Base-by-base conservation (phyloP, 1,284 basidiomycete species). In the Sutorius eximius region DNA sequence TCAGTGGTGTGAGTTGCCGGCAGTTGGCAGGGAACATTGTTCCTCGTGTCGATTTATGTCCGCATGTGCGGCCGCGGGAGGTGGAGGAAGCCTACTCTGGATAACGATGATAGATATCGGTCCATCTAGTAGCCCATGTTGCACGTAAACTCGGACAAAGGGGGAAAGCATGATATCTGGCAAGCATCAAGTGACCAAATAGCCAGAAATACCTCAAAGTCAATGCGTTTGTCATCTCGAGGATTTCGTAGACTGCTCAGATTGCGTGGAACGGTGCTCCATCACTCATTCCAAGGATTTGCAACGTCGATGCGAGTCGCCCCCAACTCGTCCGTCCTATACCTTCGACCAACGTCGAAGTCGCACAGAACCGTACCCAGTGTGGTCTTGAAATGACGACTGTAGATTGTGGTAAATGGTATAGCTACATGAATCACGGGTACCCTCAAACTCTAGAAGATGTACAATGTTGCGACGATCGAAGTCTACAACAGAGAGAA, bases 371-470 rank as follows among this genome's bases (percentile, higher is more conserved):
- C 24, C 13, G 16, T 41, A 41, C 27, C 16, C 3, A 2, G n/a
- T 11, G 13, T 16, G n/a, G 7, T 22, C 33, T 6, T 32, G 45
- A 9, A 27, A 15, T 20, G 10, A 43, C 8, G 11, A 15, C 22
- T 30, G 27, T 46, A 18, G 2, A 42, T n/a, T 12, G 16, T 32
- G 30, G 47, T 22, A 27, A 49, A 47, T 10, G 43, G 30, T 60
- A 56, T 64, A 45, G 22, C 27, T 53, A 51, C 61, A 62, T 9
- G 24, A 53, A 55, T 55, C 55, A 42, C 3, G 5, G 44, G 50
- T 54, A 60, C 48, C 15, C 46, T 55, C 6, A n/a, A 38, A 24
- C 53, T 56, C 59, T 54, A 60, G 38, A 15, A 46, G 42, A 68
- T 68, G 32, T 53, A 57, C 48, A 50, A 16, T 34, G 15, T 44